Evolutionary conservation across 2,329 filamentous ascomycete genomes (phyloP).

Genomic region (Plenodomus lindquistii): DNA sequence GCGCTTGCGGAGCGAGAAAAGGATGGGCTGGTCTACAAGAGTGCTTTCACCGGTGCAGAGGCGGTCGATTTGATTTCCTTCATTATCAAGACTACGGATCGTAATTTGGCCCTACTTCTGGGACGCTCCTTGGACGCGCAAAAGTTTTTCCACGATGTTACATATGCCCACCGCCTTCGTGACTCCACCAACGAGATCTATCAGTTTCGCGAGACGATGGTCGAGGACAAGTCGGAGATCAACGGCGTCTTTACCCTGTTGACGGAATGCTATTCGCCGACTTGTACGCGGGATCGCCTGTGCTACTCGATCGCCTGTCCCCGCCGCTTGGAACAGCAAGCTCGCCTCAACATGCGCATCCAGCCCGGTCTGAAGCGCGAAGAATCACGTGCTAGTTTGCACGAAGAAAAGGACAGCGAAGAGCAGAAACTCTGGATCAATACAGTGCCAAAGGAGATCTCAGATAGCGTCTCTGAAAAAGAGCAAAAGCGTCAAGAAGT

Average conservation of each 20-base stretch:
- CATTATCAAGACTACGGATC: slow-evolving; percentile 95
- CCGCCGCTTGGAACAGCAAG: slow-evolving; percentile 89
- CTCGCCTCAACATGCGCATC: slow-evolving; percentile 88
- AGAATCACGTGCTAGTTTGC: slow-evolving; percentile 71
- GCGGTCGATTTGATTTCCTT: slow-evolving; percentile 94
- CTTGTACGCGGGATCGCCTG: slow-evolving; percentile 90
- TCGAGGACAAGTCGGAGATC: slow-evolving; percentile 82
- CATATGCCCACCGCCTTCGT: slow-evolving; percentile 92
- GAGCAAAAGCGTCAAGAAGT: slow-evolving; percentile 99
- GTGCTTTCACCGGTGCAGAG: slow-evolving; percentile 92
- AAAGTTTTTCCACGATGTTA: slow-evolving; percentile 99
- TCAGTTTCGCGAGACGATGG: slow-evolving; percentile 90
- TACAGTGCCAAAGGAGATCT: slow-evolving; percentile 92
- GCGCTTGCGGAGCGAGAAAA: slow-evolving; percentile 86
- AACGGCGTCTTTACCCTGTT: slow-evolving; percentile 96
- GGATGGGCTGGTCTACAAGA: slow-evolving; percentile 96
- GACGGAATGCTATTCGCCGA: slow-evolving; percentile 97
- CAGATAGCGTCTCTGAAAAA: slow-evolving; percentile 82
- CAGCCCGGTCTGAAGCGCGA: slow-evolving; percentile 81
- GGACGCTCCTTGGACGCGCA: slow-evolving; percentile 93
- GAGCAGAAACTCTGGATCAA: slow-evolving; percentile 99
- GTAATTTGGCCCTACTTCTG: slow-evolving; percentile 87
- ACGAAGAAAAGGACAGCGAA: slow-evolving; percentile 87
- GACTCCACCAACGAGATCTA: slow-evolving; percentile 96
- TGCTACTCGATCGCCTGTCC: slow-evolving; percentile 99